Conservation (phyloP, 1,284 basidiomycete genomes). For the Puccinia coronata region DNA sequence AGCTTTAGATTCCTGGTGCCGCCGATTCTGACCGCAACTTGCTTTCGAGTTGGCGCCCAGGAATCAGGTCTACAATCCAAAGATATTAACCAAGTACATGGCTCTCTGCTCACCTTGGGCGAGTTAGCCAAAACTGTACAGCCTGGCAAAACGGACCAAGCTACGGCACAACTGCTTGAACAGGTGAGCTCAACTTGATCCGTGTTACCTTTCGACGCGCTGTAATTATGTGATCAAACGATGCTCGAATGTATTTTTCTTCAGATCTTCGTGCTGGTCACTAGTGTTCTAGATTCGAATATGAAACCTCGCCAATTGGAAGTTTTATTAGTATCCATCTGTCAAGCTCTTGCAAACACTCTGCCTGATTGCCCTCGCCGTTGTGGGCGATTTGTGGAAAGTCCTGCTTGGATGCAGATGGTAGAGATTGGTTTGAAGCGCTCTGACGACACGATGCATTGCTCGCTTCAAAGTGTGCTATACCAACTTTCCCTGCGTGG, state of each 20-base stretch:
- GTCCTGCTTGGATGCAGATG: conserved; percentile 31
- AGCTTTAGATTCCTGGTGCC: neutral
- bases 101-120: conserved; percentile 72
- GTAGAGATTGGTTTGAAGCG: conserved; percentile 37
- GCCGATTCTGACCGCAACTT: neutral
- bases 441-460: conserved; percentile 36
- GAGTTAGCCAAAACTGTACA: conserved; percentile 65
- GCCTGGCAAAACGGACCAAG: neutral
- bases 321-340: conserved; percentile 16
- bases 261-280: conserved; percentile 37
- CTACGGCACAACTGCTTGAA: conserved; percentile 7
- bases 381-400: conserved; percentile 16
- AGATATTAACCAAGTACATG: conserved; percentile 76
- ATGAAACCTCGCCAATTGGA: conserved; percentile 19
- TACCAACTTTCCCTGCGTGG: conserved; percentile 26
- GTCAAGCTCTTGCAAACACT: conserved; percentile 38
- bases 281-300: conserved; percentile 1
- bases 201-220: neutral
- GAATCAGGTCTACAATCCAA: conserved; percentile 66
- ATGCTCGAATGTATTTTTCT: neutral
- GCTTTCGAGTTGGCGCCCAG: conserved; percentile 60
- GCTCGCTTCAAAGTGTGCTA: conserved; percentile 16
- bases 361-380: neutral
- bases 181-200: conserved; percentile 10
- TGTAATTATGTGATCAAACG: neutral